These are phyloP conservation scores for Casaregolazyma lundiana DNA, from an alignment of 1,139 yeast species.

Conservation along the genomic window DNA sequence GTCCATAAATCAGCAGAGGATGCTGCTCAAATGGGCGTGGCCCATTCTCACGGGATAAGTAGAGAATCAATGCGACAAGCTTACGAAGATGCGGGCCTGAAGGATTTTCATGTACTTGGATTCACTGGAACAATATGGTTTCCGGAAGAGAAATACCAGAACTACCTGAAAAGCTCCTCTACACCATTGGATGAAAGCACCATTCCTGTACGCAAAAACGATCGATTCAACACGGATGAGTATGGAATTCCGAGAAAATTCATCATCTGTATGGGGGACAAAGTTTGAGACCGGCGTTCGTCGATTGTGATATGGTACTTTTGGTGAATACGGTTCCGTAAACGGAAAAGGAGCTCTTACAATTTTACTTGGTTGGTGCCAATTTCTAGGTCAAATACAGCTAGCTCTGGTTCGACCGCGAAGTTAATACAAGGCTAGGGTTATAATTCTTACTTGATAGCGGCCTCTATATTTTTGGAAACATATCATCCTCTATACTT, in stretches of 20 bases:
- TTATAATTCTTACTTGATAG: too few species aligned
- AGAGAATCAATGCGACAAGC: conserved; percentile 14
- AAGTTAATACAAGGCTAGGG: too few species aligned
- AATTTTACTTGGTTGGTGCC: too few species aligned
- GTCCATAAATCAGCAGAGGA: conserved; percentile 17
- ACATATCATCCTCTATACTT: too few species aligned
- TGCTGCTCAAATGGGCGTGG: conserved; percentile 20
- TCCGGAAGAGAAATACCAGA: conserved; percentile 17
- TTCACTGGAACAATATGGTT: conserved; percentile 24
- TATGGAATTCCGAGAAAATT: conserved; percentile 4
- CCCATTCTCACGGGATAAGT: conserved; percentile 21
- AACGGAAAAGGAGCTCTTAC: too few species aligned
- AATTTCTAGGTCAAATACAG: too few species aligned
- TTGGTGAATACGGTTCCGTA: too few species aligned
- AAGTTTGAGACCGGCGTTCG: neutral
- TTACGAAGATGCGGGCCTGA: conserved; percentile 22
- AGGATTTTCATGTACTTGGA: conserved; percentile 16
- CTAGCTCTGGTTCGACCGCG: too few species aligned
- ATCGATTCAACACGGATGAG: neutral
- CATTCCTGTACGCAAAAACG: neutral
- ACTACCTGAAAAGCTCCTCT: neutral
- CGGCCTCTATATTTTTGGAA: too few species aligned
- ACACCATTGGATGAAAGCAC: neutral
- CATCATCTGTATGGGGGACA: conserved; percentile 3
- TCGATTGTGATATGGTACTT: too few species aligned